Evolutionary conservation across 2,329 filamentous ascomycete genomes (phyloP).

Genomic region (Fusarium longipes): DNA sequence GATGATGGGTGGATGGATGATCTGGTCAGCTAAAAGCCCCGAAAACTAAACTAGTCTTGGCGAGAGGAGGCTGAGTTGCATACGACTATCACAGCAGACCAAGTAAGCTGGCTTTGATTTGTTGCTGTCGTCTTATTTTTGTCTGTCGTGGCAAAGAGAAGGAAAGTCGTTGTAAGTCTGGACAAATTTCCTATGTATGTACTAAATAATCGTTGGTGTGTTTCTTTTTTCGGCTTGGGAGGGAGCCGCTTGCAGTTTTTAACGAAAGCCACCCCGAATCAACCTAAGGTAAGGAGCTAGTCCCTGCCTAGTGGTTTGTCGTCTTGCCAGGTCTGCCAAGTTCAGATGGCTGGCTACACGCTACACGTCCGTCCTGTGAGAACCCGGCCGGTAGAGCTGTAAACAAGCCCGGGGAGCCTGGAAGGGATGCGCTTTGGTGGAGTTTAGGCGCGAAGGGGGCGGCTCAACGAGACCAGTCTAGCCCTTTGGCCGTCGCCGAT

Average conservation of each 20-base stretch:
- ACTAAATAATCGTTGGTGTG: constrained; percentile 12
- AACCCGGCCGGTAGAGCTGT: constrained; percentile 7
- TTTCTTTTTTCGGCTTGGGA: constrained; percentile 40
- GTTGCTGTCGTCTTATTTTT: constrained; percentile 18
- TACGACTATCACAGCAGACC: constrained; percentile 13
- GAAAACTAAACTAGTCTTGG: constrained; percentile 34
- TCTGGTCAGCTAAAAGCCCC: constrained; percentile 30
- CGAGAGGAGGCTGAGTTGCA: constrained; percentile 36
- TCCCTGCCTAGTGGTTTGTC: constrained; percentile 29
- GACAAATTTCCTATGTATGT: constrained; percentile 16
- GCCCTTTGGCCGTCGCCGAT: constrained; percentile 15
- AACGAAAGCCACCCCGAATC: constrained; percentile 36
- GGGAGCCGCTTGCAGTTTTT: constrained; percentile 42
- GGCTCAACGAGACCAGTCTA: constrained; percentile 34
- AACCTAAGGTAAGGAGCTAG: constrained; percentile 24
- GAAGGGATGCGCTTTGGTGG: constrained; percentile 26
- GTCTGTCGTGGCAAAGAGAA: constrained; percentile 31
- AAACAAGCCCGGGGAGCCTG: constrained; percentile 22
- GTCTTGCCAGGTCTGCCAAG: constrained; percentile 38
- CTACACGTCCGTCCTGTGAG: constrained; percentile 9
- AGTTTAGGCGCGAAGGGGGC: constrained; percentile 31
- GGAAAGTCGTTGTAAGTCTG: constrained; percentile 25
- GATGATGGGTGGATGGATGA: constrained; percentile 11
- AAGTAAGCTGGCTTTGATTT: constrained; percentile 17
- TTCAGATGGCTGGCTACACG: constrained; percentile 18